These are phyloP conservation scores for Madurella mycetomatis DNA, from an alignment of 2,329 filamentous ascomycete genomes.

Conservation along the genomic window DNA sequence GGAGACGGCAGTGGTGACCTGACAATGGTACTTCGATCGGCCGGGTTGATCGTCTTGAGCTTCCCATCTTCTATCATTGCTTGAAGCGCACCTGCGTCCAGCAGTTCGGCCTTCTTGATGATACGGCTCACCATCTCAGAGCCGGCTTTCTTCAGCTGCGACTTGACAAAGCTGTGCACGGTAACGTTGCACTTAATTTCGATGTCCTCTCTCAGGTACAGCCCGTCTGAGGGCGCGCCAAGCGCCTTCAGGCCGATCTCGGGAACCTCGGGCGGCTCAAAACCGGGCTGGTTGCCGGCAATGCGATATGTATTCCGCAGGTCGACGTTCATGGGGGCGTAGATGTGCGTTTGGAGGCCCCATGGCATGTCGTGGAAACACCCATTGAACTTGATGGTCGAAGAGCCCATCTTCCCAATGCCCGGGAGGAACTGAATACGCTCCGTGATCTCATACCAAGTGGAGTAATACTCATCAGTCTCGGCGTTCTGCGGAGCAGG, in stretches of 20 bases:
- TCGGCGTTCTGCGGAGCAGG: slow-evolving; percentile 63
- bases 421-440: slow-evolving; percentile 65
- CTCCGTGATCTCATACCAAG: slow-evolving; percentile 70
- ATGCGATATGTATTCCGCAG: slow-evolving; percentile 65
- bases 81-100: slow-evolving; percentile 61
- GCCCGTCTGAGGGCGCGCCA: slow-evolving; percentile 57
- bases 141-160: slow-evolving; percentile 61
- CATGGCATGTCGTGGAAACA: slow-evolving; percentile 70
- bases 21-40: slow-evolving; percentile 41
- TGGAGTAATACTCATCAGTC: slow-evolving; percentile 66
- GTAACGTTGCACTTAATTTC: slow-evolving; percentile 67
- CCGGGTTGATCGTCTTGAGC: slow-evolving; percentile 37
- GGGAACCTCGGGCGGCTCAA: slow-evolving; percentile 56
- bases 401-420: slow-evolving; percentile 59
- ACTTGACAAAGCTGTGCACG: slow-evolving; percentile 61
- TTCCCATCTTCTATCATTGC: slow-evolving; percentile 45
- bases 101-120: slow-evolving; percentile 66
- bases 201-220: slow-evolving; percentile 67
- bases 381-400: slow-evolving; percentile 64
- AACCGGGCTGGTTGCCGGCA: slow-evolving; percentile 62
- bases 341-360: slow-evolving; percentile 68
- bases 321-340: slow-evolving; percentile 63
- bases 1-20: slow-evolving; percentile 25
- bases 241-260: slow-evolving; percentile 58
- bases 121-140: slow-evolving; percentile 65